Conservation (phyloP, 192 early-diverging fungal species). For the Thamnidium elegans region DNA sequence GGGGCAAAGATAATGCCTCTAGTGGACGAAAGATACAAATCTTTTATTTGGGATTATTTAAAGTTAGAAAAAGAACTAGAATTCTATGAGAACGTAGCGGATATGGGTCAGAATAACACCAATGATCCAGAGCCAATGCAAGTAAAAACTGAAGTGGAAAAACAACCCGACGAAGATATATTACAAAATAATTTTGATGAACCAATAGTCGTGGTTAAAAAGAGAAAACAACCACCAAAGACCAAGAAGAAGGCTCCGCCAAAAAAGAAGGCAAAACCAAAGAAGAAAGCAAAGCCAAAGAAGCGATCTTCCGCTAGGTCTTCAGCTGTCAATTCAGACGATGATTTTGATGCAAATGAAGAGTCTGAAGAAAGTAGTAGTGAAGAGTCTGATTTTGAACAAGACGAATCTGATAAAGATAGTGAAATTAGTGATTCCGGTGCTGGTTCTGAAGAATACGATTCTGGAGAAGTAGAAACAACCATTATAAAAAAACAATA, state of each 20-base stretch:
- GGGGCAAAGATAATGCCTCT: not conserved
- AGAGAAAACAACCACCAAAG: not conserved
- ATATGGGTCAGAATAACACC: too few relatives aligned
- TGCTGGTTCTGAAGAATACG: not conserved
- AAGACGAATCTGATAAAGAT: not conserved
- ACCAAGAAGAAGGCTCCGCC: not conserved
- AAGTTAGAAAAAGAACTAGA: not conserved
- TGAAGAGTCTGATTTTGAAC: not conserved
- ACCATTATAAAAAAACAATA: not conserved
- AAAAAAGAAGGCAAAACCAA: not conserved
- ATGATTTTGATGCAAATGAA: not conserved
- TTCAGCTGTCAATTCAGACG: not conserved
- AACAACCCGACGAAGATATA: not conserved
- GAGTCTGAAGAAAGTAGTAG: not conserved
- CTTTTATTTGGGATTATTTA: slow-evolving; percentile 17
- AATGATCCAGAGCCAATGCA: not conserved
- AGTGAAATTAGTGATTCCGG: not conserved
- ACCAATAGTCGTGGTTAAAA: not conserved
- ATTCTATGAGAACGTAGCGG: not conserved
- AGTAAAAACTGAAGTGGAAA: too few relatives aligned
- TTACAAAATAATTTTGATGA: not conserved
- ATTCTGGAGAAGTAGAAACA: not conserved
- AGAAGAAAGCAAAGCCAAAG: not conserved
- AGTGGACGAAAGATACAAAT: slow-evolving; percentile 19
- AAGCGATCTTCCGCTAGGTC: not conserved